Base-by-base conservation (phyloP, 495 filamentous ascomycete genomes). In the Daldinia bambusicola region DNA sequence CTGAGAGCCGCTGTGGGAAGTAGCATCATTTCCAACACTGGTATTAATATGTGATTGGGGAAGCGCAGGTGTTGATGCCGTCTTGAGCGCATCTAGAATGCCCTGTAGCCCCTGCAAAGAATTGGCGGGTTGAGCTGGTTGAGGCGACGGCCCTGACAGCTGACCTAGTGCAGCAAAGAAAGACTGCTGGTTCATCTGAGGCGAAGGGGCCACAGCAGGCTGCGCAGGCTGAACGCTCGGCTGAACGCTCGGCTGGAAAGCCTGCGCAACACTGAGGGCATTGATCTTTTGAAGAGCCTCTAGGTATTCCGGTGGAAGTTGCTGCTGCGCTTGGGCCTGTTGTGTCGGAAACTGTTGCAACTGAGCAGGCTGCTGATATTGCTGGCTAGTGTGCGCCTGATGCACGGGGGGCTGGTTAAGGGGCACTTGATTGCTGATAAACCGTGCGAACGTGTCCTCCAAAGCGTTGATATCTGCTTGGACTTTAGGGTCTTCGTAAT, bases 401-500 rank as follows among this genome's bases (percentile, higher is more conserved):
- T 71, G 77, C 9, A 75, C 70, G 0, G 81, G 74, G 0, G 81
- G 71, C 34, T 80, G 71, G 13, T 61, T 76, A 2, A 77, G 30
- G 12, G 78, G 78, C 48, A 45, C 79, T 38, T 79, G 72, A 26
- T 75, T 72, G 37, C 67, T 67, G 52, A 71, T 78, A 18, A 83
- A 62, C 22, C 68, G 31, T 12, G 69, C 75, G 1, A 75, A 72
- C 4, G 75, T 52, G 7, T 68, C 73, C 56, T 83, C 76, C 5
- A 84, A 43, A 12, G 59, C 66, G 10, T 75, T 74, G 31, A 67
- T 65, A 7, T 75, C 77, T 6, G 63, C 60, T 50, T 80, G 79
- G 16, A 81, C 71, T 12, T 70, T 67, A 16, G 78, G 67, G 20
- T 83, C 77, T 0, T 63, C 62, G 6, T 79, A 78, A 12, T 80